Evolutionary conservation across 495 filamentous ascomycete genomes (phyloP), one percentile per base, ranked within the genome.

Genomic region (Tuber microsphaerosporum): DNA sequence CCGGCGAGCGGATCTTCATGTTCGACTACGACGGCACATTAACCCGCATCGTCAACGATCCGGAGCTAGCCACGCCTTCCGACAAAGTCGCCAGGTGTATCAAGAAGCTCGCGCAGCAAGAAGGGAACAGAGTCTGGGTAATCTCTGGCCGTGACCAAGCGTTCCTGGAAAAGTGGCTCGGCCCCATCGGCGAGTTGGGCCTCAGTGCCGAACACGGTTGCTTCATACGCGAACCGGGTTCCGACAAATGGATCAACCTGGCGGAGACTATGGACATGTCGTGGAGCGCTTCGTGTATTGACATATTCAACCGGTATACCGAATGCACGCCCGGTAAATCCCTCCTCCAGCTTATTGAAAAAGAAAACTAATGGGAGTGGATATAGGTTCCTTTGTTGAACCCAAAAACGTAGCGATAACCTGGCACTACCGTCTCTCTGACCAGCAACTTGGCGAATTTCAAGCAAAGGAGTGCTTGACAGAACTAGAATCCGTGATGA

Each of bases 11-110:
- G 44, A 85, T 99, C 2, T 96, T 98, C 84, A 93, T 99, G 91
- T 97, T 97, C 80, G 95, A 99, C 86, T 99, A 98, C 81, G 95
- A 99, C 84, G 95, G 95, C 70, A 99, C 95, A 0, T 89, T 99
- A n/a, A 97, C 96, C 0, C 93, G 93, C 1, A 97, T 99, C 78
- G 94, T 98, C 41, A 89, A 90, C 74, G 93, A 97, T 77, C 96
- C 95, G 1, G 88, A 90, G 75, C 89, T 92, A 12, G 95, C 96
- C 3, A 90, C 97, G 51, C 94, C 95, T 0, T 92, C 93, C 2
- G 91, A 94, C 80, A 88, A 89, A 22, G 89, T 94, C 39, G 89
- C 97, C 56, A 89, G 89, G 44, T 94, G 91, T 41, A 85, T 99
- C 73, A 92, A 91, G 81, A 87, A 86, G 45, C 87, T 99, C 19